phyloP scores from a whole-genome alignment of 2,329 filamentous ascomycete species.

The Epichloe uncinata region DNA sequence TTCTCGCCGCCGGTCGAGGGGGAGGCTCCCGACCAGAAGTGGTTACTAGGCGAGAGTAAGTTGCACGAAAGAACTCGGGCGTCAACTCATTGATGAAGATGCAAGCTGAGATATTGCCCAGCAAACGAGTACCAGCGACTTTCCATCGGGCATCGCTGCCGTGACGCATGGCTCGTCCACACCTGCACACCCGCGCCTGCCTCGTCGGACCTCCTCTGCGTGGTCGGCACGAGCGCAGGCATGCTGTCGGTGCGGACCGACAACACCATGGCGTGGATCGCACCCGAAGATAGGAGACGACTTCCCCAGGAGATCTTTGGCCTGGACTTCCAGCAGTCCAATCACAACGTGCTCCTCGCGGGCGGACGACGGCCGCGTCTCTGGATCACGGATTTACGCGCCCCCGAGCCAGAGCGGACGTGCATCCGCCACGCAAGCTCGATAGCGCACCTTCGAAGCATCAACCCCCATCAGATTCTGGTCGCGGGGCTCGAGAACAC shows the following conservation, averaged over 20 bases:
- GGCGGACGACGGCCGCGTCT: conserved; percentile 37
- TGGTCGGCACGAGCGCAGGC: conserved; percentile 35
- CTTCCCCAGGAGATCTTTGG: conserved; percentile 29
- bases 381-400: conserved; percentile 32
- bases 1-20: conserved; percentile 22
- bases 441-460: conserved; percentile 35
- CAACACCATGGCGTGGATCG: conserved; percentile 21
- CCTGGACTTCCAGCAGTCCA: conserved; percentile 31
- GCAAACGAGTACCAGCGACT: conserved; percentile 21
- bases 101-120: conserved; percentile 5
- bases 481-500: conserved; percentile 35
- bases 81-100: too few species aligned
- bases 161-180: conserved; percentile 22
- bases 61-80: background rate
- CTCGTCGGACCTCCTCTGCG: conserved; percentile 27
- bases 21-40: conserved; percentile 15
- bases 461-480: conserved; percentile 37
- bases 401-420: conserved; percentile 19
- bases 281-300: conserved; percentile 9
- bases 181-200: conserved; percentile 29
- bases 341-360: conserved; percentile 33
- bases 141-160: conserved; percentile 14
- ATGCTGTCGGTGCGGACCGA: conserved; percentile 25
- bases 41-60: conserved; percentile 26
- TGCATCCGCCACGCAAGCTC: conserved; percentile 24